Conservation (phyloP, 1,284 basidiomycete genomes). For the Cutaneotrichosporon sp. region DNA sequence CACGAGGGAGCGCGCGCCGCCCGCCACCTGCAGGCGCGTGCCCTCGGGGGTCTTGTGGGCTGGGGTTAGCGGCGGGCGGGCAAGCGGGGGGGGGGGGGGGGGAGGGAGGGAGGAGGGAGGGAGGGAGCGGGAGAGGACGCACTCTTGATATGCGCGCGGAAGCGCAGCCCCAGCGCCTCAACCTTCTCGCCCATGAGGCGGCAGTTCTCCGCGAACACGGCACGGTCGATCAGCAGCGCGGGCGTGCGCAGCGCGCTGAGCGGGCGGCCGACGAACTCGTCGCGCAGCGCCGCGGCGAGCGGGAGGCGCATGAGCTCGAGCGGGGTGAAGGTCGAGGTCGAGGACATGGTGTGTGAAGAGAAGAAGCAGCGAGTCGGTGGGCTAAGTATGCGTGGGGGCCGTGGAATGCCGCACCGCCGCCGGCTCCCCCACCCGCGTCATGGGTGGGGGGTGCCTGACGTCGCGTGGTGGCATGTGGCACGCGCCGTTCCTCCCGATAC, state of each 20-base stretch:
- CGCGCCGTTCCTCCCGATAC: too few relatives aligned
- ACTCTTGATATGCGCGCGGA: constrained; percentile 82
- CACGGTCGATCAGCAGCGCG: constrained; percentile 72
- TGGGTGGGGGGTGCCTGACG: neutral
- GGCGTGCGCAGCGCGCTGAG: constrained; percentile 70
- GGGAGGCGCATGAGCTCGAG: constrained; percentile 39
- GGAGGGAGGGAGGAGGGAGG: too few relatives aligned
- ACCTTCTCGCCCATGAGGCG: constrained; percentile 63
- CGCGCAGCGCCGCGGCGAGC: constrained; percentile 61
- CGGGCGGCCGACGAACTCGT: constrained; percentile 64
- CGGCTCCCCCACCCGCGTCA: neutral
- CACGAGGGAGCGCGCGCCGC: constrained; percentile 50
- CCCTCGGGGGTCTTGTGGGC: constrained; percentile 69
- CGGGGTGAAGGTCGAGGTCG: constrained; percentile 32
- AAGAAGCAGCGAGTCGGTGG: neutral
- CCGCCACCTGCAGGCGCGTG: constrained; percentile 65
- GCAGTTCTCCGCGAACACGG: constrained; percentile 70
- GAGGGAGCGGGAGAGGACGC: too few relatives aligned
- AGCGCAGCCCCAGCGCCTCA: constrained; percentile 65
- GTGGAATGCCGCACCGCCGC: too few relatives aligned
- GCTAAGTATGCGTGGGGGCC: neutral
- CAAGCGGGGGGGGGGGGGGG: too few relatives aligned
- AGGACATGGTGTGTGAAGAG: constrained; percentile 9
- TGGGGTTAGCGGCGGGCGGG: neutral
- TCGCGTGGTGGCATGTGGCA: too few relatives aligned